These are phyloP conservation scores for Toxicodendron radicans DNA, from an alignment of 345 rosid species.

Conservation along the genomic window DNA sequence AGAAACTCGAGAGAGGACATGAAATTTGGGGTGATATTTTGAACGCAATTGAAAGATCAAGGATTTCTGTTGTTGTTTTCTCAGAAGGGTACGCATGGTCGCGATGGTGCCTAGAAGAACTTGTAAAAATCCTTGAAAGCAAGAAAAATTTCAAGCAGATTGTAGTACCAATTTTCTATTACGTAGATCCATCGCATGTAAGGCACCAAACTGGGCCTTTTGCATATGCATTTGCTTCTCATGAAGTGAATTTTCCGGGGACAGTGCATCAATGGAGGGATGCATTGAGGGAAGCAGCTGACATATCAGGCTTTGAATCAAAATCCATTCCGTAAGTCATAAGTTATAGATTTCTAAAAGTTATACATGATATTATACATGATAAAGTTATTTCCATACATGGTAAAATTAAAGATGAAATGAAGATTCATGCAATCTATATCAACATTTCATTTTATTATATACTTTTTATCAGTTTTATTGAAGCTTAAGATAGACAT, in stretches of 20 bases:
- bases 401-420: no score
- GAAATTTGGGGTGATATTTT: not conserved
- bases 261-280: not conserved
- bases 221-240: not conserved
- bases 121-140: not conserved
- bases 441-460: no score
- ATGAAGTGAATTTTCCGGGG: not conserved
- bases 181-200: not conserved
- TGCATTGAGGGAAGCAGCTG: not conserved
- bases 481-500: no score
- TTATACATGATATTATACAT: no score
- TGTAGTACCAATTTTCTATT: not conserved
- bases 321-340: no score
- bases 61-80: not conserved
- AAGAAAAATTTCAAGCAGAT: not conserved
- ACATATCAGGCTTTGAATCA: conserved; percentile 9
- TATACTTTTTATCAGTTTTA: no score
- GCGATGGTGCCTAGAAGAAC: not conserved
- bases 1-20: not conserved
- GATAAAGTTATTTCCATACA: no score
- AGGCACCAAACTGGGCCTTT: not conserved
- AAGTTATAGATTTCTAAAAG: no score
- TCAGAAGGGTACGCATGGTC: not conserved
- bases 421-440: no score
- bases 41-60: not conserved